Percentiles rank a stretch among this genome's conserved stretches.
Conservation (phyloP, 2,329 filamentous ascomycete genomes). For the Neofusicoccum sp. region DNA sequence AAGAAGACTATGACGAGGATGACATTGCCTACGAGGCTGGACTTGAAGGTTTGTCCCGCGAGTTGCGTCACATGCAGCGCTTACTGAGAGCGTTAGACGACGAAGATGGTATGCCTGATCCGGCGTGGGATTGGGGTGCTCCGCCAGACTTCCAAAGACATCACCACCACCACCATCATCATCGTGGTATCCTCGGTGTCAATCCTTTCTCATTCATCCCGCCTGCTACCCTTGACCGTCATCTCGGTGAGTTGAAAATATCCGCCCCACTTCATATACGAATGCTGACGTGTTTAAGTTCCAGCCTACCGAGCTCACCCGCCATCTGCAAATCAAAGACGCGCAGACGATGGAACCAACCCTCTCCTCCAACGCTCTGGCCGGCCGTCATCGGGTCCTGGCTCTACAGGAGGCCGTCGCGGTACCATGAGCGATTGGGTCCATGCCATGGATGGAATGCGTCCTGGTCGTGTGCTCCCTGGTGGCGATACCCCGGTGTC, state of each 20-base stretch:
- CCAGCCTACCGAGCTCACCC: slow-evolving; percentile 57
- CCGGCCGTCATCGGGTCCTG: slow-evolving; percentile 31
- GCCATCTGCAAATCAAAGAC: slow-evolving; percentile 56
- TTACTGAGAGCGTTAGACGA: slow-evolving; percentile 36
- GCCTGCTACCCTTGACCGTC: slow-evolving; percentile 58
- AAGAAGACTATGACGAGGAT: slow-evolving; percentile 72
- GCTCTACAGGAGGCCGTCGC: slow-evolving; percentile 5
- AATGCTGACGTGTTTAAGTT: slow-evolving; percentile 30
- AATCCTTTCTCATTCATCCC: slow-evolving; percentile 20
- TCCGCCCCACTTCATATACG: background rate
- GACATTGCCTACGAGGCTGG: slow-evolving; percentile 62
- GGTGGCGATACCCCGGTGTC: slow-evolving; percentile 55
- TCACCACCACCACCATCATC: slow-evolving; percentile 54
- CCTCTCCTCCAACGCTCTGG: slow-evolving; percentile 74
- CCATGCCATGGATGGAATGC: slow-evolving; percentile 52
- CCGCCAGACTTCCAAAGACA: slow-evolving; percentile 31
- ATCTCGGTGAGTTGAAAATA: slow-evolving; percentile 28
- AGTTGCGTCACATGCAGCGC: slow-evolving; percentile 16
- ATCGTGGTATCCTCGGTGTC: slow-evolving; percentile 61
- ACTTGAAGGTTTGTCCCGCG: slow-evolving; percentile 38
- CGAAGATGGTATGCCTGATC: slow-evolving; percentile 43
- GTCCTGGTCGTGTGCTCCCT: slow-evolving; percentile 45
- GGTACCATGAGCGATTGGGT: slow-evolving; percentile 46
- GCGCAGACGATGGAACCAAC: slow-evolving; percentile 80
- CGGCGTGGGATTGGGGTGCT: slow-evolving; percentile 54